These are phyloP conservation scores for Mycocentrospora acerina DNA, from an alignment of 2,329 filamentous ascomycete species.

Conservation along the genomic window DNA sequence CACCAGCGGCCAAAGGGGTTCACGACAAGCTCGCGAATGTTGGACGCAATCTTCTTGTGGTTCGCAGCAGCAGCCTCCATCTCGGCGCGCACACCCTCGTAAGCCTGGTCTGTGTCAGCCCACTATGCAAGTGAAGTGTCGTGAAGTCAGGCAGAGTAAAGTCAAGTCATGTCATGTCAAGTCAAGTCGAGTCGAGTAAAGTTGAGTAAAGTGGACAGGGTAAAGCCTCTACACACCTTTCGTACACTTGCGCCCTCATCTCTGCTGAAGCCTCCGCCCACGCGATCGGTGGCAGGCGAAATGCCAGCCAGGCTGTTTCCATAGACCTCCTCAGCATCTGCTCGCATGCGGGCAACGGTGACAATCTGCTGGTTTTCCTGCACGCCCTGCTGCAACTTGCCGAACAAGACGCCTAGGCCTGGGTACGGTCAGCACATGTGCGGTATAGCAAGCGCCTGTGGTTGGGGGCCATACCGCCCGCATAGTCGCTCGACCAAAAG, in stretches of 20 bases:
- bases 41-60: constrained; percentile 94
- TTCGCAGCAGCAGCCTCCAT: constrained; percentile 89
- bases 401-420: constrained; percentile 88
- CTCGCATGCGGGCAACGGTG: constrained; percentile 87
- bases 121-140: background rate
- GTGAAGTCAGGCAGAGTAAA: too few species aligned
- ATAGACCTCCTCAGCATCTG: constrained; percentile 92
- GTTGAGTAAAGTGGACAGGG: background rate
- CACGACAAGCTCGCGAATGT: constrained; percentile 93
- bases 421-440: constrained; percentile 26
- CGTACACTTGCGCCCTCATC: constrained; percentile 95
- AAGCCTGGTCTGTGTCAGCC: constrained; percentile 65
- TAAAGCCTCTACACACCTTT: constrained; percentile 64
- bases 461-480: constrained; percentile 65
- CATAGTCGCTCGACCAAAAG: constrained; percentile 98
- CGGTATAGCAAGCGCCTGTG: constrained; percentile 3
- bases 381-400: constrained; percentile 94
- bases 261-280: constrained; percentile 78
- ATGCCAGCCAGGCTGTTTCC: constrained; percentile 80
- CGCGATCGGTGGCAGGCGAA: constrained; percentile 75
- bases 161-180: too few species aligned
- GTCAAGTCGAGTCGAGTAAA: too few species aligned
- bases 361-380: constrained; percentile 94
- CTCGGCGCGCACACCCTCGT: constrained; percentile 87
- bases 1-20: constrained; percentile 95